Evolutionary conservation across 371 early-diverging fungal species (phyloP).

Genomic region (Zopfochytrium polystomum): DNA sequence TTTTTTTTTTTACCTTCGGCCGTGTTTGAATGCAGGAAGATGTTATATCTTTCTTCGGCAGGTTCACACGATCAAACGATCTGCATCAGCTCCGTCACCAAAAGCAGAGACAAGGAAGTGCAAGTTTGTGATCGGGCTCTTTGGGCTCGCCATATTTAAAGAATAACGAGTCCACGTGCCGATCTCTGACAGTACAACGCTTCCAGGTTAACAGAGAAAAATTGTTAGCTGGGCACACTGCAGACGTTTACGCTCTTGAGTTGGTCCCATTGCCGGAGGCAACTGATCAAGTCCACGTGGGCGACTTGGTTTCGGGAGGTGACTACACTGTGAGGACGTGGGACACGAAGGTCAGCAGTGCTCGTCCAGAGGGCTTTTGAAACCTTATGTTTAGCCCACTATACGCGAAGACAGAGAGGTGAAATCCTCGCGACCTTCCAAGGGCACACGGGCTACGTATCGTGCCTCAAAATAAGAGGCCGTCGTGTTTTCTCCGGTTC

Average conservation of each 20-base stretch:
- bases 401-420: constrained; percentile 11
- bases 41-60: too few species aligned
- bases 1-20: too few species aligned
- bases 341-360: constrained; percentile 35
- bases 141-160: too few species aligned
- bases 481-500: constrained; percentile 47
- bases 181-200: too few species aligned
- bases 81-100: constrained; percentile 33
- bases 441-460: constrained; percentile 45
- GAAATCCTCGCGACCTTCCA: constrained; percentile 18
- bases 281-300: constrained; percentile 13
- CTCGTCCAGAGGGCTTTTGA: background rate
- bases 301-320: constrained; percentile 40
- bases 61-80: constrained; percentile 51
- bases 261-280: constrained; percentile 18
- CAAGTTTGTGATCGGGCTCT: background rate
- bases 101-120: background rate
- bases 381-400: background rate
- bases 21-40: too few species aligned
- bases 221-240: constrained; percentile 36
- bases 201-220: constrained; percentile 24
- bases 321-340: constrained; percentile 43
- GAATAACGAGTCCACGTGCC: too few species aligned
- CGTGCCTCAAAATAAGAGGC: constrained; percentile 43
- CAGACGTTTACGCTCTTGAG: constrained; percentile 44